A percentile compares a stretch with the other conserved stretches of the same genome.
These are phyloP conservation scores for Corymbia calophylla DNA, from an alignment of 441 rosid species.

Conservation along the genomic window DNA sequence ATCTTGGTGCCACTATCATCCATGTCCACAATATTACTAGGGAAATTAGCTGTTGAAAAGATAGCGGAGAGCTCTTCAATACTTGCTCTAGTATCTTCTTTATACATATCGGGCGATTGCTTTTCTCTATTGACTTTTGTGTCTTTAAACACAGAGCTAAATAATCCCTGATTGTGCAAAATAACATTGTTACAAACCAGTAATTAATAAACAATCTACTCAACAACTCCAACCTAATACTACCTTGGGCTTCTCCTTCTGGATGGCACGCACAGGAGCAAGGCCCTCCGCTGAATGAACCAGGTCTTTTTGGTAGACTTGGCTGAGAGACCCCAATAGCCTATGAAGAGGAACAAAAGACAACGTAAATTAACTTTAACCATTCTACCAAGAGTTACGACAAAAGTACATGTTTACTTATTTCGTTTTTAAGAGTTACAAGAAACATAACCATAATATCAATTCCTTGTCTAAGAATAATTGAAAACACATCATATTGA, in stretches of 20 bases:
- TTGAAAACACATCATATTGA: not conserved
- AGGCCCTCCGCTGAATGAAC: conserved; percentile 31
- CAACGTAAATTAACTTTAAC: no score
- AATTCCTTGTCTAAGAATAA: not conserved
- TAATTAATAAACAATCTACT: not conserved
- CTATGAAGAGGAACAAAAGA: conserved; percentile 16
- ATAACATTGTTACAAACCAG: not conserved
- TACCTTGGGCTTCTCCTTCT: conserved; percentile 85
- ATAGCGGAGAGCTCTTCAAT: conserved; percentile 46
- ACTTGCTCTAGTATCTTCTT: conserved; percentile 61
- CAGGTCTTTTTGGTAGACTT: conserved; percentile 50
- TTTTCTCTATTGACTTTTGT: conserved; percentile 48
- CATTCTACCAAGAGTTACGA: not conserved
- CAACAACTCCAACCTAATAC: not conserved
- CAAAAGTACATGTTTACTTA: not conserved
- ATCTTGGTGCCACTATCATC: not conserved
- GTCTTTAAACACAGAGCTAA: conserved; percentile 70
- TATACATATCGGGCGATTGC: conserved; percentile 39
- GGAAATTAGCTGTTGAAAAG: conserved; percentile 61
- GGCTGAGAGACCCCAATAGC: conserved; percentile 44
- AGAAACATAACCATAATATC: not conserved
- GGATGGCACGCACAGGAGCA: conserved; percentile 20
- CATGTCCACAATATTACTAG: conserved; percentile 19
- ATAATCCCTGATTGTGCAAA: conserved; percentile 51
- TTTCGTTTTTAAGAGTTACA: not conserved